These are phyloP conservation scores for Venturia asperata DNA, from an alignment of 2,329 filamentous ascomycete genomes.

Conservation along the genomic window DNA sequence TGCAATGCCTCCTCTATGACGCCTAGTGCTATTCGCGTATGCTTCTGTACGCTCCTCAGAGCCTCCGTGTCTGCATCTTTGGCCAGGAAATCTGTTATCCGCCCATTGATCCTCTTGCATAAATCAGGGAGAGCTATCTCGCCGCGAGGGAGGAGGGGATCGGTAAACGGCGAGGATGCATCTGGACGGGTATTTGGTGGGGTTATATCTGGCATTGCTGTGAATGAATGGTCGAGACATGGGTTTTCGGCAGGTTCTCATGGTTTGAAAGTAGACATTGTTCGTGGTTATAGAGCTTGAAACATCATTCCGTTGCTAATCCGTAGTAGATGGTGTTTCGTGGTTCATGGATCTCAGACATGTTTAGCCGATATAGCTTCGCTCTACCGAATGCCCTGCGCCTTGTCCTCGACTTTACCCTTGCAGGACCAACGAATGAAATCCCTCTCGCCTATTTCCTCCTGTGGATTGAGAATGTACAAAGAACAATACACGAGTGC, in stretches of 20 bases:
- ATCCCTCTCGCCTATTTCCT: neutral
- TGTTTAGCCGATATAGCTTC: neutral
- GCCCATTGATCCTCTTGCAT: constrained; percentile 15
- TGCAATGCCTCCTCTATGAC: constrained; percentile 70
- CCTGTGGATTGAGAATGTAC: neutral
- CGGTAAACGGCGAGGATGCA: neutral
- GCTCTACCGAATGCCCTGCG: neutral
- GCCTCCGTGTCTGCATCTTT: constrained; percentile 50
- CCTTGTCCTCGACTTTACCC: neutral
- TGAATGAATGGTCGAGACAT: constrained; percentile 6
- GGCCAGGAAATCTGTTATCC: constrained; percentile 25
- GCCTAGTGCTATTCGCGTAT: constrained; percentile 63
- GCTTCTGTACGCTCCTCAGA: constrained; percentile 61
- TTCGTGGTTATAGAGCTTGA: neutral
- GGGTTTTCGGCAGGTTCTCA: constrained; percentile 3
- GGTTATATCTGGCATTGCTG: constrained; percentile 9
- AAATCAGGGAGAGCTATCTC: constrained; percentile 14
- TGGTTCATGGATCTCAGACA: neutral
- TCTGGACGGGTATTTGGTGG: constrained; percentile 8
- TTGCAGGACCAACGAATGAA: neutral
- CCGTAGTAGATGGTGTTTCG: neutral
- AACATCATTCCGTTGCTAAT: neutral
- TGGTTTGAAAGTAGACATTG: neutral
- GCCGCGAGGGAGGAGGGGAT: constrained; percentile 13
- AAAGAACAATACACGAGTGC: neutral